Base-by-base conservation (phyloP, 768 basidiomycete species). In the Hypholoma fasciculare region DNA sequence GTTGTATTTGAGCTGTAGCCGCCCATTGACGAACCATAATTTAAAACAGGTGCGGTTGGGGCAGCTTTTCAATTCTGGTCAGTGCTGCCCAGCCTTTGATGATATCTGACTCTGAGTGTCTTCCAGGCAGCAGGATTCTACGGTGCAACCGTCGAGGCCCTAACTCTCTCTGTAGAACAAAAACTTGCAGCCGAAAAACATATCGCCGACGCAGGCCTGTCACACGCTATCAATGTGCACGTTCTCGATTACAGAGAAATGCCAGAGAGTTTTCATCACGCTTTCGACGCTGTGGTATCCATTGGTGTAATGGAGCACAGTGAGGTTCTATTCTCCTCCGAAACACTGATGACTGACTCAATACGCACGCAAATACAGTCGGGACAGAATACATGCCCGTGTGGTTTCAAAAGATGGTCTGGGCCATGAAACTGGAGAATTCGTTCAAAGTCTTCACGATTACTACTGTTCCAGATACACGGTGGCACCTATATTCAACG, bases 281-380 rank as follows among this genome's bases (percentile, higher is more conserved):
- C 60, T n/a, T 61, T 61, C 37, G 60, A 61, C 46, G 60, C 60
- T 4, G 60, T 61, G 0, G 44, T 61, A 7, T 61, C 60, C 1
- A 56, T 61, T 36, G 60, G 60, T 12, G 56, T 61, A n/a, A 61
- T 61, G 60, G 60, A 61, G 14, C 60, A 61, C 23, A 55, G 60
- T 61, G 55, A 46, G 51, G 8, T 12, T 26, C 48, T 47, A 9
- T 6, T 47, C 7, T 4, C 2, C 19, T 27, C 38, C 23, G 27
- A 4, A 27, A n/a, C 42, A 7, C n/a, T 34, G 17, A 27, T 30
- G 5, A 3, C n/a, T 40, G 12, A 50, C 19, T 48, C 14, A 26
- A 23, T 3, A 19, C 49, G 27, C 38, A 27, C 27, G 17, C 36
- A 13, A 16, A 8, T 4, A 23, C 16, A 61, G 60, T 61, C 8